Conservation (phyloP, 805 yeast species). For the Cyberlindnera mississippiensis region DNA sequence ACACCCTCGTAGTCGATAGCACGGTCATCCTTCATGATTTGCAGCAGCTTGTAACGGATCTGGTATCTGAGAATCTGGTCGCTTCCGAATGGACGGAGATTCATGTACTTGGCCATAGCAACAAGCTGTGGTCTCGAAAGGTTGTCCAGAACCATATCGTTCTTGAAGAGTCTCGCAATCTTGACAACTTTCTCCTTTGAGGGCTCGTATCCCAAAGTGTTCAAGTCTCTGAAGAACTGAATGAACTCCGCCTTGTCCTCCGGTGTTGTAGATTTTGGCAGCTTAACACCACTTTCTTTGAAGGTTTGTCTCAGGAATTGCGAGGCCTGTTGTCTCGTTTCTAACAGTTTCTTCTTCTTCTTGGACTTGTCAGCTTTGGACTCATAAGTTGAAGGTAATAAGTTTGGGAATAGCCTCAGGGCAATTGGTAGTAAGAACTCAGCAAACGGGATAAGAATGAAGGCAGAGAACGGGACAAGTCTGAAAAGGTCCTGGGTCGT, state of each 20-base stretch:
- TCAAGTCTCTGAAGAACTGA: constrained; percentile 69
- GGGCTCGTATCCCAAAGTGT: constrained; percentile 57
- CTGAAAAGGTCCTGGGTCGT: constrained; percentile 83
- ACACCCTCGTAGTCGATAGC: constrained; percentile 94
- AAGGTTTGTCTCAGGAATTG: constrained; percentile 62
- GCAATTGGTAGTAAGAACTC: constrained; percentile 89
- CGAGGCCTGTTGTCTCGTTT: constrained; percentile 61
- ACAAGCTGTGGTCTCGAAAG: constrained; percentile 85
- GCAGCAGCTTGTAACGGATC: constrained; percentile 86
- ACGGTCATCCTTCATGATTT: constrained; percentile 88
- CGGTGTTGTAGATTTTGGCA: constrained; percentile 61
- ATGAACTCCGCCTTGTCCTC: constrained; percentile 76
- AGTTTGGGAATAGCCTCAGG: constrained; percentile 85
- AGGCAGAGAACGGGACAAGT: constrained; percentile 89
- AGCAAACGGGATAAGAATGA: constrained; percentile 89
- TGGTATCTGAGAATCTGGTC: constrained; percentile 89
- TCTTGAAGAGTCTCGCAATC: constrained; percentile 89
- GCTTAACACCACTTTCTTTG: constrained; percentile 61
- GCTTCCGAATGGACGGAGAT: constrained; percentile 88
- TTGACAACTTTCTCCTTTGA: constrained; percentile 66
- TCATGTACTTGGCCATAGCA: constrained; percentile 91
- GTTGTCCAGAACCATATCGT: constrained; percentile 90
- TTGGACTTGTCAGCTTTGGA: constrained; percentile 56
- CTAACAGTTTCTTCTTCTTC: constrained; percentile 51
- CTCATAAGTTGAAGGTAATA: constrained; percentile 91